Conservation (phyloP, 2,329 filamentous ascomycete species). For the Ceratocystis smalleyi region DNA sequence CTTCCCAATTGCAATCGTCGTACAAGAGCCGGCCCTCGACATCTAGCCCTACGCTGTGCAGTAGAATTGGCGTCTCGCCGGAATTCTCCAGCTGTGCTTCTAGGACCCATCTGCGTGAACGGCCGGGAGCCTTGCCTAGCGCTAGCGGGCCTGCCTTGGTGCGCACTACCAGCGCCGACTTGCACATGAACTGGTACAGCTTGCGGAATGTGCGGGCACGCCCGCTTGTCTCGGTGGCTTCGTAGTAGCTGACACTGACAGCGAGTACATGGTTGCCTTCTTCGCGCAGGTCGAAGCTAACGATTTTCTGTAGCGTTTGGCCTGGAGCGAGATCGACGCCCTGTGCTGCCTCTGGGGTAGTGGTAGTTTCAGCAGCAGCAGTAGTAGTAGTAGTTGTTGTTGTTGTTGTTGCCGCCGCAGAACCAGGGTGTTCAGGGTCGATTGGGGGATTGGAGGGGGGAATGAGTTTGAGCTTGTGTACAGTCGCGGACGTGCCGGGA, state of each 20-base stretch:
- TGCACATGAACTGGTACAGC: conserved; percentile 90
- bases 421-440: conserved; percentile 15
- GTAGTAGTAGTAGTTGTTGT: conserved; percentile 16
- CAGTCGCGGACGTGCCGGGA: conserved; percentile 39
- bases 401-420: conserved; percentile 18
- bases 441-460: conserved; percentile 18
- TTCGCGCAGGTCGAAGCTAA: conserved; percentile 79
- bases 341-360: conserved; percentile 31
- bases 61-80: conserved; percentile 63
- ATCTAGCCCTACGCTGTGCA: conserved; percentile 50
- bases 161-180: conserved; percentile 73
- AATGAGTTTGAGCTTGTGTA: conserved; percentile 51
- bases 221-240: conserved; percentile 55
- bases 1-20: conserved; percentile 43
- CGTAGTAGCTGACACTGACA: conserved; percentile 87
- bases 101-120: conserved; percentile 48
- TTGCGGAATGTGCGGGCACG: conserved; percentile 80
- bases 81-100: conserved; percentile 95
- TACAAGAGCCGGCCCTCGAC: conserved; percentile 36
- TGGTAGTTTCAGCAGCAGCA: conserved; percentile 30
- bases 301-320: conserved; percentile 61
- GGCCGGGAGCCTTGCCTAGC: conserved; percentile 18
- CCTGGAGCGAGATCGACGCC: conserved; percentile 42
- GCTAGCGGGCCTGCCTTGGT: conserved; percentile 65
- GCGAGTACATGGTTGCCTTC: conserved; percentile 87